Evolutionary conservation across 177 flowering plant genomes (phyloP).

Genomic region (Vitis hybrid): DNA sequence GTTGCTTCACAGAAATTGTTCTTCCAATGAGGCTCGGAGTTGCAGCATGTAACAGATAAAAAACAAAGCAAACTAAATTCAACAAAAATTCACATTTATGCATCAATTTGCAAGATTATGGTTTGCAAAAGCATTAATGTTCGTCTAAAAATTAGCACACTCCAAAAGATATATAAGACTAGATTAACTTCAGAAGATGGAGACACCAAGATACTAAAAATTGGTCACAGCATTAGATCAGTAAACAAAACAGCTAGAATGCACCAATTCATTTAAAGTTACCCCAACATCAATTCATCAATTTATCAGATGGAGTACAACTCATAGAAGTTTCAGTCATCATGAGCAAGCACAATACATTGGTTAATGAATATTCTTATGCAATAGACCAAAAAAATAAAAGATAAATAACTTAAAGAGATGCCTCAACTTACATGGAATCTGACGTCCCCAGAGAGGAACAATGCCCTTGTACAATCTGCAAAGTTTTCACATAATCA

Average conservation of each 20-base stretch:
- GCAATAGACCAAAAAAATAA: background rate
- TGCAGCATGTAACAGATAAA: background rate
- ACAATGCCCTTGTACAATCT: conserved; percentile 83
- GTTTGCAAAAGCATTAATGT: background rate
- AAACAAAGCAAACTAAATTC: background rate
- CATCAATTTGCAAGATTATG: background rate
- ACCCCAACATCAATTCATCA: too few species aligned
- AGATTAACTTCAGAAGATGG: too few species aligned
- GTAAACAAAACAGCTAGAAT: background rate
- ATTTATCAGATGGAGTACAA: too few species aligned
- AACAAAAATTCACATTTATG: background rate
- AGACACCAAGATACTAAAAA: too few species aligned
- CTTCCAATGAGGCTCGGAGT: too few species aligned
- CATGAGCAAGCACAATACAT: too few species aligned
- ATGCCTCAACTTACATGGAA: conserved; percentile 67
- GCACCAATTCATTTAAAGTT: background rate
- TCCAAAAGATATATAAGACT: too few species aligned
- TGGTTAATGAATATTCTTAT: background rate
- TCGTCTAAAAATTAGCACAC: background rate
- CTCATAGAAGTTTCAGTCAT: too few species aligned
- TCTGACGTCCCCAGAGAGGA: conserved; percentile 90
- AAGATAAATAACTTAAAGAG: background rate
- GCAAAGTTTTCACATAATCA: conserved; percentile 7
- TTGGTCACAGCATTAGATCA: background rate
- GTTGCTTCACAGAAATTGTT: too few species aligned